Conservation (phyloP, 108 stramenopile species). For the Cyclotella kingstonii region DNA sequence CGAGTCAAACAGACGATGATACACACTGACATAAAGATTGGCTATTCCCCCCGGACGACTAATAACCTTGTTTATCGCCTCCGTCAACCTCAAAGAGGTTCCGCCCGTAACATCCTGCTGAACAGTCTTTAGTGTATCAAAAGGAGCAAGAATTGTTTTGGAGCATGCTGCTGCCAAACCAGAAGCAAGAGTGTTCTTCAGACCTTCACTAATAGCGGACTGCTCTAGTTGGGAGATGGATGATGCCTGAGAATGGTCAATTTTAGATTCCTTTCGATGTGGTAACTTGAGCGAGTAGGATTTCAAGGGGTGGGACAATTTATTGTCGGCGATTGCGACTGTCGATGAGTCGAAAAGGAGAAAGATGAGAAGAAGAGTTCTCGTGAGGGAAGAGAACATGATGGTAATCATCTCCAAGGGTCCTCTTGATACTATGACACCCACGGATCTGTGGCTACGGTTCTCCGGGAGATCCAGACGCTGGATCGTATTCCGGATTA, state of each 20-base stretch:
- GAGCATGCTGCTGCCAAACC: slow-evolving; percentile 85
- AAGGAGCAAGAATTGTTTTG: slow-evolving; percentile 85
- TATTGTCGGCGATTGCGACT: too few species aligned
- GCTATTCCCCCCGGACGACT: slow-evolving; percentile 67
- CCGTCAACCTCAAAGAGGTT: slow-evolving; percentile 45
- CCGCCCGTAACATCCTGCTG: slow-evolving; percentile 67
- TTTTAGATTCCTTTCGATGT: too few species aligned
- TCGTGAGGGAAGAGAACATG: too few species aligned
- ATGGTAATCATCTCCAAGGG: too few species aligned
- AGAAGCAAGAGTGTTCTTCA: slow-evolving; percentile 86
- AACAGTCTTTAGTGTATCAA: slow-evolving; percentile 94
- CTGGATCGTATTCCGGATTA: too few species aligned
- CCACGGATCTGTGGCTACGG: too few species aligned
- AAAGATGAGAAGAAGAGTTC: too few species aligned
- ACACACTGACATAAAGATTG: slow-evolving; percentile 71
- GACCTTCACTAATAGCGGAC: slow-evolving; percentile 64
- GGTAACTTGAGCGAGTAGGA: too few species aligned
- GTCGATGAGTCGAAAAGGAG: too few species aligned
- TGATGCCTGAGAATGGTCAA: slow-evolving; percentile 13
- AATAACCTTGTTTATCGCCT: slow-evolving; percentile 60
- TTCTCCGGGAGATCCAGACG: too few species aligned
- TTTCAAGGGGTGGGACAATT: too few species aligned
- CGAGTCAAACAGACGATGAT: not conserved
- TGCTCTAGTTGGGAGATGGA: not conserved
- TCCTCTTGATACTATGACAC: too few species aligned